Conservation (phyloP, 192 early-diverging fungal genomes). For the Coemansia sp. region DNA sequence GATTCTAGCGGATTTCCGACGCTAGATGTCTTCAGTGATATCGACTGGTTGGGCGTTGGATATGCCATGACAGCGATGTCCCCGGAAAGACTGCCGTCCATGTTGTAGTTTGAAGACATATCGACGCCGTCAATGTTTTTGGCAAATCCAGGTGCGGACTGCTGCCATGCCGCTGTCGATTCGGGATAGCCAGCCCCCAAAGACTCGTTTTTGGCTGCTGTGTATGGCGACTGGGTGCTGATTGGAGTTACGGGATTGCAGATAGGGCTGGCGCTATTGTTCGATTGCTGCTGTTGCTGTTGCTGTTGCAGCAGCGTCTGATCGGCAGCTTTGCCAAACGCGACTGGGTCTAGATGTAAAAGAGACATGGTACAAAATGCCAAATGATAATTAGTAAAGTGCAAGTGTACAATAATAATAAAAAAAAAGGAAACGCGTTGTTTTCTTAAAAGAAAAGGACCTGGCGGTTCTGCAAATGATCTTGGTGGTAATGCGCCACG, state of each 20-base stretch:
- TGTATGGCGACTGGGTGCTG: conserved; percentile 9
- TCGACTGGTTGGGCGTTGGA: conserved; percentile 21
- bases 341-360: conserved; percentile 9
- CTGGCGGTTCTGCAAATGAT: conserved; percentile 2
- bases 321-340: conserved; percentile 4
- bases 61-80: conserved; percentile 14
- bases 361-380: conserved; percentile 7
- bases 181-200: background rate
- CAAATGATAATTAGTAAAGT: conserved; percentile 4
- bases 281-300: too few relatives aligned
- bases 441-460: background rate
- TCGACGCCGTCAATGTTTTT: conserved; percentile 3
- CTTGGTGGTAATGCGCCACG: conserved; percentile 15
- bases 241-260: conserved; percentile 6
- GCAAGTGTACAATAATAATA: conserved; percentile 2
- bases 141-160: background rate
- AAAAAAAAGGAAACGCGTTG: conserved; percentile 5
- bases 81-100: conserved; percentile 3
- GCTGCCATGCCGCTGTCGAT: background rate
- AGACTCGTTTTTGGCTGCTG: conserved; percentile 3
- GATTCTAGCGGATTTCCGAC: conserved; percentile 18
- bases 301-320: conserved; percentile 1
- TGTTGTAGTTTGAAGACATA: background rate
- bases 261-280: background rate
- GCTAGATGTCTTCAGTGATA: conserved; percentile 15